These are phyloP conservation scores for Colletotrichum sp. DNA, from an alignment of 2,329 filamentous ascomycete species.

Conservation along the genomic window DNA sequence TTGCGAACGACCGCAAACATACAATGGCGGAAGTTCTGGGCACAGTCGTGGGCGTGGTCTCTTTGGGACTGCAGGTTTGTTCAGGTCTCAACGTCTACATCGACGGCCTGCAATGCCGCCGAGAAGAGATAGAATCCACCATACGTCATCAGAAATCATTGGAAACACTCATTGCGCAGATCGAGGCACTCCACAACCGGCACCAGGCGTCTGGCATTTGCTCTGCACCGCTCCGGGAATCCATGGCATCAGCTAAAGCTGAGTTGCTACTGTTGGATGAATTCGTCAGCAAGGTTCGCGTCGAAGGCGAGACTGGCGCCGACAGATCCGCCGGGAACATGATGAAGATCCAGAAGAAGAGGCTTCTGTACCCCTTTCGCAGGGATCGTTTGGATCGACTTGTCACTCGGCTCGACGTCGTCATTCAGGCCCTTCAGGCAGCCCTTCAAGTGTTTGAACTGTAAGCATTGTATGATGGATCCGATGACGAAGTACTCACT, in stretches of 20 bases:
- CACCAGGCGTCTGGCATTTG: not conserved
- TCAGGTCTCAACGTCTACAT: not conserved
- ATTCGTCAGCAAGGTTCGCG: not conserved
- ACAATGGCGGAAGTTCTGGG: not conserved
- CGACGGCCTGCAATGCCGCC: not conserved
- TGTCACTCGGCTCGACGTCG: not conserved
- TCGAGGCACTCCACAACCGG: not conserved
- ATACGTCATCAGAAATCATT: not conserved
- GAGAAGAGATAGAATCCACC: not conserved
- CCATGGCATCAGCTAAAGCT: not conserved
- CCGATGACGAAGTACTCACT: not conserved
- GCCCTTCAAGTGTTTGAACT: not conserved
- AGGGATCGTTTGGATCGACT: not conserved
- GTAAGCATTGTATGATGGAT: not conserved
- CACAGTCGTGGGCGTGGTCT: not conserved
- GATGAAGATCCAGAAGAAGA: not conserved
- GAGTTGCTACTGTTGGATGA: rapidly evolving
- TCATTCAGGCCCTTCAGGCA: not conserved
- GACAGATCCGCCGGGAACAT: not conserved
- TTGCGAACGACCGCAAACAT: not conserved
- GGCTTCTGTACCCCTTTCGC: not conserved
- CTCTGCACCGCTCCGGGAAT: not conserved
- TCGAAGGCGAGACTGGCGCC: not conserved
- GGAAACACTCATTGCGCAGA: not conserved
- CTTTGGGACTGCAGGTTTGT: not conserved